Evolutionary conservation across 2,329 filamentous ascomycete species (phyloP).

Genomic region (Blastomyces emzantsi): DNA sequence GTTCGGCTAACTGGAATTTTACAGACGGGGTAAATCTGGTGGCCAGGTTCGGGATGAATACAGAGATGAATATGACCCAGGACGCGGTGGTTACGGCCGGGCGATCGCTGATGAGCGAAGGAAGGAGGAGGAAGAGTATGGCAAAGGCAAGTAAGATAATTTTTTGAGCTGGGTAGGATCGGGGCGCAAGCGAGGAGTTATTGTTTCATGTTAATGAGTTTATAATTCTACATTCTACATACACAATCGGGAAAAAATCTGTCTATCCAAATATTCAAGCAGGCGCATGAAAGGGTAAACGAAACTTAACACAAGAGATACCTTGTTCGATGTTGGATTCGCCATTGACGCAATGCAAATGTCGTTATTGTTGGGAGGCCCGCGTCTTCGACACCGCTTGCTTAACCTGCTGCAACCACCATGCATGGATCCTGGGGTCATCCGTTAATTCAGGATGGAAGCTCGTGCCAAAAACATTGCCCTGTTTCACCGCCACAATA

Average conservation of each 20-base stretch:
- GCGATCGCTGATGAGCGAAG: constrained; percentile 58
- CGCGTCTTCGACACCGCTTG: constrained; percentile 26
- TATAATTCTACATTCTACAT: constrained; percentile 13
- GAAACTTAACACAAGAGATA: background rate
- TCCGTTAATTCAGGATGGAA: constrained; percentile 92
- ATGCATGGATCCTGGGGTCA: constrained; percentile 79
- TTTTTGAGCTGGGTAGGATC: background rate
- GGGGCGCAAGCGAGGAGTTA: constrained; percentile 12
- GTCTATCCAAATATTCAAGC: constrained; percentile 8
- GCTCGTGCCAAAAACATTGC: constrained; percentile 87
- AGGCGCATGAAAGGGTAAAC: background rate
- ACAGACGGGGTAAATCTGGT: constrained; percentile 75
- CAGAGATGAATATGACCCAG: constrained; percentile 92
- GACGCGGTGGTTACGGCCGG: constrained; percentile 78
- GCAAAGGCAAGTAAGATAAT: constrained; percentile 42
- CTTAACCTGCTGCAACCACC: constrained; percentile 76
- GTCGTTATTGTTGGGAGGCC: background rate
- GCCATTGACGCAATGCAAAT: background rate
- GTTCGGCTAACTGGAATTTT: constrained; percentile 16
- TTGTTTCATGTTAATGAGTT: constrained; percentile 1
- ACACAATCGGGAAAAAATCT: background rate
- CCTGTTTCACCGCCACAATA: constrained; percentile 82
- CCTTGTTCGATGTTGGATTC: background rate
- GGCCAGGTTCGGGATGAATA: constrained; percentile 98
- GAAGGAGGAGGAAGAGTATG: constrained; percentile 53